Conservation (phyloP, 2,329 filamentous ascomycete species). For the Trichoderma lentiforme region DNA sequence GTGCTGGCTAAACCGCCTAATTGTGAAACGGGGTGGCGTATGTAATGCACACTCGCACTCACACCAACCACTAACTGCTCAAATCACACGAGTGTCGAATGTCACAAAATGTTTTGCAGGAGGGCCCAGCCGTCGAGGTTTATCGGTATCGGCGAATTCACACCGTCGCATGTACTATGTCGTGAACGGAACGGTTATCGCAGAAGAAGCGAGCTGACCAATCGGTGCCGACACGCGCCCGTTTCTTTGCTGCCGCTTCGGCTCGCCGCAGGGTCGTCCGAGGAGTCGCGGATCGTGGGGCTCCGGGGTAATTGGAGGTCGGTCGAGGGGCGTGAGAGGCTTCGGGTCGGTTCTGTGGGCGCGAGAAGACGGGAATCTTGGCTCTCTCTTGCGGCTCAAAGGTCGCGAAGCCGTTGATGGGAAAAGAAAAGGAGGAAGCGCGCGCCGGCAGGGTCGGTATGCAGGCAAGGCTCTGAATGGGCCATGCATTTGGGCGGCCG, state of each 20-base stretch:
- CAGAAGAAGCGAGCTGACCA: neutral
- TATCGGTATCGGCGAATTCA: neutral
- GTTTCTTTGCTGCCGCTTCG: neutral
- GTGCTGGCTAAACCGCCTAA: slow-evolving; percentile 2
- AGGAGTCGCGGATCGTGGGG: neutral
- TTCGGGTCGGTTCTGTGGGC: neutral
- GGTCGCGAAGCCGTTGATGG: neutral
- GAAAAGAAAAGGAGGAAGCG: slow-evolving; percentile 1
- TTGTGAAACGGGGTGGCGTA: neutral
- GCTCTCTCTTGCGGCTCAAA: neutral
- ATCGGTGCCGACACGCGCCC: slow-evolving; percentile 6
- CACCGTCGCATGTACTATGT: neutral
- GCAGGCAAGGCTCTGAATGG: neutral
- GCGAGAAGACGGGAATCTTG: neutral
- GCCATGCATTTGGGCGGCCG: neutral
- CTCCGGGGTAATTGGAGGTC: neutral
- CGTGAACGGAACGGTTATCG: neutral
- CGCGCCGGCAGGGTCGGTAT: slow-evolving; percentile 19
- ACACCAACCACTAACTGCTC: neutral
- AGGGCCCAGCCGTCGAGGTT: neutral
- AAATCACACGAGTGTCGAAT: neutral
- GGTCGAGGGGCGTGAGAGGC: neutral
- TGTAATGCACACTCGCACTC: neutral
- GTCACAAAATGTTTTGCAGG: neutral
- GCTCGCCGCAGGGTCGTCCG: neutral